Evolutionary conservation across 192 early-diverging fungal genomes (phyloP), one percentile per base, ranked within the genome.

Genomic region (Diversispora epigaea): DNA sequence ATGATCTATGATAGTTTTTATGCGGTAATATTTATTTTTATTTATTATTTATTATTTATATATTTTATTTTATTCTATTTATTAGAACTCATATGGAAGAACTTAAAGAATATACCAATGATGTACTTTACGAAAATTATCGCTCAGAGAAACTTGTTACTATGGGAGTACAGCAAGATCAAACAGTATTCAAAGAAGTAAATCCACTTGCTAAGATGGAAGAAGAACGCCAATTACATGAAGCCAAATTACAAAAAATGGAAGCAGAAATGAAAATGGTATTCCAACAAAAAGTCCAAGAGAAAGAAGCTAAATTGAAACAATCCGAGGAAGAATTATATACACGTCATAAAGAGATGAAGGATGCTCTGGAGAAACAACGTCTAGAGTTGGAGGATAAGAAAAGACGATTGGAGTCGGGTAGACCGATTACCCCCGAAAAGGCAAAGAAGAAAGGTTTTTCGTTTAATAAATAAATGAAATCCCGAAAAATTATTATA

Each of bases 181-280:
- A 86, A 79, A 86, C 86, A 57, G 91, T 93, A 14, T 92, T 92
- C 85, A 86, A 89, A 61, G 91, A 93, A 84, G 89, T 89, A 77
- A 93, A 93, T 76, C 91, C 91, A 61, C 63, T 84, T 58, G 75
- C 78, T 40, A 90, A 97, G 83, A 84, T 96, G 71, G 96, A 98
- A 75, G 94, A 96, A 81, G 96, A 99, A 86, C 90, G 90, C 58
- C 79, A 88, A 45, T 85, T 93, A 44, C 97, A 99, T 74, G 95
- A 99, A 82, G 89, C 88, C 75, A 98, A 98, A 86, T 87, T 99
- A 85, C 87, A 90, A 58, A 96, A 97, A 87, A 98, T 99, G 97
- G 96, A 99, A 80, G 88, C 91, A 41, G 97, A 99, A 83, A 99
- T 99, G 97, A 95, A 95, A 82, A 86, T 91, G 55, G 97, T 99